Evolutionary conservation across 208 protist genomes (phyloP).

Genomic region (Blechomonas ayalai): DNA sequence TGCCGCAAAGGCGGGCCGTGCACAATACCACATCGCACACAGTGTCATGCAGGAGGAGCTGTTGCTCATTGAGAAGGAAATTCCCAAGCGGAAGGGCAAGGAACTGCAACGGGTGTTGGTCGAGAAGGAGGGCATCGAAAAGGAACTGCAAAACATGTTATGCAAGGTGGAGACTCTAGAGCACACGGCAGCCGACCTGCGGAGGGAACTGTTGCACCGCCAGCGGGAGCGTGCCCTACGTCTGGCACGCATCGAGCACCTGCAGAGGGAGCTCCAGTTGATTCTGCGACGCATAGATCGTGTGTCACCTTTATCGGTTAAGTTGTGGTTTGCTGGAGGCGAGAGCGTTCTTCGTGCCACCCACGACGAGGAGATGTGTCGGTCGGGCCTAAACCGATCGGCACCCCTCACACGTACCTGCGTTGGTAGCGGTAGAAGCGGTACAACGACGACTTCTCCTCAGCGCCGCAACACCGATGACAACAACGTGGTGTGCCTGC

Average conservation of each 20-base stretch:
- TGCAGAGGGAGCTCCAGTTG: conserved; percentile 18
- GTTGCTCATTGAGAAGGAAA: conserved; percentile 24
- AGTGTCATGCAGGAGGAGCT: conserved; percentile 20
- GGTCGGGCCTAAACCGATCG: no score
- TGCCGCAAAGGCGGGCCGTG: conserved; percentile 9
- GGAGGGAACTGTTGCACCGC: conserved; percentile 28
- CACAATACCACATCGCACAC: conserved; percentile 12
- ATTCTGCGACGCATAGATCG: conserved; percentile 9
- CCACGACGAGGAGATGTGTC: neutral
- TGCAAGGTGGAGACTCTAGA: conserved; percentile 7
- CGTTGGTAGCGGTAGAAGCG: neutral
- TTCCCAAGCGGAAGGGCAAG: conserved; percentile 35
- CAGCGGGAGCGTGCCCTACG: conserved; percentile 44
- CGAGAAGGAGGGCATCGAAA: conserved; percentile 39
- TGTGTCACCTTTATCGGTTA: conserved; percentile 7
- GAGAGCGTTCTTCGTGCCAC: neutral
- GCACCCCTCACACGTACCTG: no score
- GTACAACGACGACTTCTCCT: neutral
- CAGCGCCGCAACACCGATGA: no score
- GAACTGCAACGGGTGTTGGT: conserved; percentile 44
- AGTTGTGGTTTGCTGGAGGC: conserved; percentile 3
- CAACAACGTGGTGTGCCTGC: conserved; percentile 13
- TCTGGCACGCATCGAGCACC: conserved; percentile 15
- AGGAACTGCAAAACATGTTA: conserved; percentile 19
- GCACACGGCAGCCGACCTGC: conserved; percentile 9